Base-by-base conservation (phyloP, 371 early-diverging fungal species). In the Amoeboradix gromovi region DNA sequence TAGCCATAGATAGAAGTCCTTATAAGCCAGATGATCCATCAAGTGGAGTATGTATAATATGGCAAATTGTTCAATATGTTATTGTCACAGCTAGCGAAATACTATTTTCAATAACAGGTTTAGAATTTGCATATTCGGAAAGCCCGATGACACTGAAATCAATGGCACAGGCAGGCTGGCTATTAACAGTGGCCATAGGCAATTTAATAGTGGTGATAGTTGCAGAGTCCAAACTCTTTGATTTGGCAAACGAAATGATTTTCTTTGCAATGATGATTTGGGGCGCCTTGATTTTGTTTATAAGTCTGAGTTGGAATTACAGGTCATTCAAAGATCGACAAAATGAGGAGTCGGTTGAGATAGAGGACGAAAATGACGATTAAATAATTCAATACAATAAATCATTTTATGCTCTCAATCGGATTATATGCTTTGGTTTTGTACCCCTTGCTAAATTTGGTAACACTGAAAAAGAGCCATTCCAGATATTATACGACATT, bases 41-140 rank as follows among this genome's bases (percentile, higher is more conserved):
- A 29, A 16, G 17, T 29, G 22, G 29, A 28, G 29, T 28, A 30
- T 71, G 72, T 27, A 75, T 80, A 67, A 73, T 79, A 69, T 76
- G 73, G 76, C 83, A 83, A 74, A 28, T 85, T 32, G 78, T 84
- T 69, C 84, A 83, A 67, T 85, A 83, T 76, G 74, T 85, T 73
- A 1, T 85, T 68, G 70, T 86, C 28, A 79, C 86, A 17, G 70
- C 78, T 65, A 85, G 82, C 65, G 88, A 86, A 74, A 75, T 80
- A 66, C 66, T 86, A 29, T 75, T 83, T 73, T 80, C 80, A 29
- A 80, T 82, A 68, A 81, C 82, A 28, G 86, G 86, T 67, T 75
- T 85, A 70, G 80, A 84, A 73, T 81, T 85, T 71, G 77, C 80
- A 30, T 86, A 87, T 70, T 68, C 72, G 22, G 69, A 73, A 30